phyloP scores from a whole-genome alignment of 805 yeast species.

The Metschnikowia henanensis region DNA sequence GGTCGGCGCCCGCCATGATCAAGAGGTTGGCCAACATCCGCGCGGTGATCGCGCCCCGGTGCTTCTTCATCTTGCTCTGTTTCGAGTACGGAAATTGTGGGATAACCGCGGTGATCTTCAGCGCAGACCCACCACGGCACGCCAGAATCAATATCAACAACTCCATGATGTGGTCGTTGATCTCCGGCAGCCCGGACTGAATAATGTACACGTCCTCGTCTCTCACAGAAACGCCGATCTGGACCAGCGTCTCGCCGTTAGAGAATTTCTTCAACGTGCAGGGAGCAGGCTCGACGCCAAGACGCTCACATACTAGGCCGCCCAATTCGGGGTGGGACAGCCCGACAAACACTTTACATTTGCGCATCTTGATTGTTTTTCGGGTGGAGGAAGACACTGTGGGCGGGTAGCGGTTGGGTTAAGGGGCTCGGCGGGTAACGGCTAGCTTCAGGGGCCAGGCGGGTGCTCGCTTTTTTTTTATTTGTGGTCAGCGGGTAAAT shows the following conservation, averaged over 20 bases:
- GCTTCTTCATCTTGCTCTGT: conserved; percentile 98
- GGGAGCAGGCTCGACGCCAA: conserved; percentile 94
- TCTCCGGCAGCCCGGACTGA: conserved; percentile 85
- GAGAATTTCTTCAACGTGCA: conserved; percentile 89
- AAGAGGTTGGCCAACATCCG: conserved; percentile 94
- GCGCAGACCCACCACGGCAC: conserved; percentile 98
- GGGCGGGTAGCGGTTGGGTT: neutral
- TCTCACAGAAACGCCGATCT: conserved; percentile 90
- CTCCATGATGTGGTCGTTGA: conserved; percentile 96
- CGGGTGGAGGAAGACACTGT: neutral
- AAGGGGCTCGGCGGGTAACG: too few species aligned
- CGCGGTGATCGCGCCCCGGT: conserved; percentile 98
- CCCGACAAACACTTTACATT: conserved; percentile 96
- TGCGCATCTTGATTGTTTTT: conserved; percentile 62
- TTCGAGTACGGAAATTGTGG: conserved; percentile 95
- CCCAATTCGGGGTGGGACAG: conserved; percentile 97
- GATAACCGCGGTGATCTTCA: conserved; percentile 92
- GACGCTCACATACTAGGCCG: conserved; percentile 78
- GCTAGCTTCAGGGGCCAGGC: too few species aligned
- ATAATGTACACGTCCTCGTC: conserved; percentile 93
- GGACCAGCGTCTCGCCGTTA: conserved; percentile 97
- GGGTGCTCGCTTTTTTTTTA: too few species aligned
- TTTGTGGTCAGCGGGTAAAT: too few species aligned
- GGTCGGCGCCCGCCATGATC: conserved; percentile 99
- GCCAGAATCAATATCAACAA: conserved; percentile 89